Base-by-base conservation (phyloP, 1,139 yeast species). In the Saccharomycopsis crataegensis region DNA sequence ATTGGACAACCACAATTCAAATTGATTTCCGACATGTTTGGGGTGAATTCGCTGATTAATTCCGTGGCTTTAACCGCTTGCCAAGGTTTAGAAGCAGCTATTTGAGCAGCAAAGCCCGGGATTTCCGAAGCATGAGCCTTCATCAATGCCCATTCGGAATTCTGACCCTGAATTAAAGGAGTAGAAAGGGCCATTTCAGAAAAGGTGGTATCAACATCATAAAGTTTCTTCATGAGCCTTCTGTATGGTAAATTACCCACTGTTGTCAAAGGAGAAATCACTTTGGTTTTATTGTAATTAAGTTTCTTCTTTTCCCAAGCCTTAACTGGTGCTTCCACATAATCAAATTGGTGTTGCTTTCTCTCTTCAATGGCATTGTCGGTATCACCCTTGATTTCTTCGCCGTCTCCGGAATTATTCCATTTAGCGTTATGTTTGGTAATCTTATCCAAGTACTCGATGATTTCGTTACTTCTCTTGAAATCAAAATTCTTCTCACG, bases 1-100 rank as follows among this genome's bases (percentile, higher is more conserved):
- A 93, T 93, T 14, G 99, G 99, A 68, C 99, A 93, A 2, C 99
- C 99, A 66, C 96, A 86, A 70, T 93, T 93, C 63, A 93, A 76
- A 66, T 93, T 94, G 60, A 93, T 73, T 66, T 93, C 98, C 38
- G 86, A 79, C 28, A 85, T 80, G 52, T 75, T 69, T 6, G 74
- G 69, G 28, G 75, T 70, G 55, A 79, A 78, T 59, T 75, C 76
- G 14, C 80, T 75, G 33, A 93, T 71, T 6, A 83, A 82, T 68
- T 93, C 97, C 8, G 95, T 84, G 3, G 96, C 95, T 67, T 88
- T 90, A 41, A 93, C 80, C 3, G 95, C 96, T 60, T 91, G 94
- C 95, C 96, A 89, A 58, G 88, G 91, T 69, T 90, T 91, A 16
- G 91, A 75, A 28, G 96, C 82, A 2, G 99, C 97, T 45, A 93